These are phyloP conservation scores for Austroboletus niveus DNA, from an alignment of 1,284 basidiomycete species.

Conservation along the genomic window DNA sequence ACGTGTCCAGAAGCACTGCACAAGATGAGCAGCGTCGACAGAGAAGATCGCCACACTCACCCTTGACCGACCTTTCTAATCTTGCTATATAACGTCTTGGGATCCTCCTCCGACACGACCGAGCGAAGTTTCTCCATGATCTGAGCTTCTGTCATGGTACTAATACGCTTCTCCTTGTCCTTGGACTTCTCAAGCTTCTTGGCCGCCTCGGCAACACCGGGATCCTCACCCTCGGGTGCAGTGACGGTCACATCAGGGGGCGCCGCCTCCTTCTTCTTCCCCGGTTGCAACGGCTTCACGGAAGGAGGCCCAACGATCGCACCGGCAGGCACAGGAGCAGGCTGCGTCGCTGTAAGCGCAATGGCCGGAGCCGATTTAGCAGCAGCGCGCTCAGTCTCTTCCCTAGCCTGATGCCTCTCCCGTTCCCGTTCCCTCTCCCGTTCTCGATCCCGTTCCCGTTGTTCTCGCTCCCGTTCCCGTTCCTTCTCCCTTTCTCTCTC, in stretches of 20 bases:
- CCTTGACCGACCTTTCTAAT: conserved; percentile 99
- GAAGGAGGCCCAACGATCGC: conserved; percentile 52
- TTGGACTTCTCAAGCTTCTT: conserved; percentile 49
- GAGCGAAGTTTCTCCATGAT: conserved; percentile 96
- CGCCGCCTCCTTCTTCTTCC: conserved; percentile 54
- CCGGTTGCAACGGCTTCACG: conserved; percentile 76
- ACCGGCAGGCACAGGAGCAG: conserved; percentile 47
- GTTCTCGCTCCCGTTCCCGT: conserved; percentile 34
- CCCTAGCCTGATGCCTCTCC: conserved; percentile 28
- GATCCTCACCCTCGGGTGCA: conserved; percentile 40
- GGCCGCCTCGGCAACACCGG: conserved; percentile 70
- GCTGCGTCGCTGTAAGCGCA: conserved; percentile 41
- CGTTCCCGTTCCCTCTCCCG: conserved; percentile 32
- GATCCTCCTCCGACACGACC: conserved; percentile 87
- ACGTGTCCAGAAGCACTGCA: conserved; percentile 93
- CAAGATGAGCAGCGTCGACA: conserved; percentile 5
- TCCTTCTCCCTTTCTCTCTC: not conserved
- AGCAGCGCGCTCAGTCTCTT: conserved; percentile 37
- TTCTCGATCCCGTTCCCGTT: conserved; percentile 29
- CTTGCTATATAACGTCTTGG: conserved; percentile 90
- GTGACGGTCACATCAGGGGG: conserved; percentile 43
- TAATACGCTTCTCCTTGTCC: conserved; percentile 84
- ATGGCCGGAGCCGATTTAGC: conserved; percentile 57
- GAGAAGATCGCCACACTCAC: conserved; percentile 39
- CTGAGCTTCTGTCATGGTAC: conserved; percentile 95